These are phyloP conservation scores for Hebeloma cylindrosporum DNA, from an alignment of 768 basidiomycete species.

Conservation along the genomic window DNA sequence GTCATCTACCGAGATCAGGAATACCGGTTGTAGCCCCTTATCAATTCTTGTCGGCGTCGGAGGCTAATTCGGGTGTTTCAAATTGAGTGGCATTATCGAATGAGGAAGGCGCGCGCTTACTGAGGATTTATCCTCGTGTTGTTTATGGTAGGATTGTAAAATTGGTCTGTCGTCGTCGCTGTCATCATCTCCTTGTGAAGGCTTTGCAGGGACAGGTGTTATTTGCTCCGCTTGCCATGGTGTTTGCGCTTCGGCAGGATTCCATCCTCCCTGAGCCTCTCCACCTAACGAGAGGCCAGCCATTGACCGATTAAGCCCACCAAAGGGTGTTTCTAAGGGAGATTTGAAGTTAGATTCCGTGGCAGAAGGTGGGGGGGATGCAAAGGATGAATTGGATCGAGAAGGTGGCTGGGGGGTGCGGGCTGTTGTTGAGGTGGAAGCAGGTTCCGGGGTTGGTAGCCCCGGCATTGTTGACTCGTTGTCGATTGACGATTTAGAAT, in stretches of 20 bases:
- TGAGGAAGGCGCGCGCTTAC: slow-evolving; percentile 24
- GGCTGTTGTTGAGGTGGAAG: slow-evolving; percentile 6
- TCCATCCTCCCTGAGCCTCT: slow-evolving; percentile 49
- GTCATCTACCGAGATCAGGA: slow-evolving; percentile 90
- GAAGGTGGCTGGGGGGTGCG: slow-evolving; percentile 11
- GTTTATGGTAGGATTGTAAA: slow-evolving; percentile 42
- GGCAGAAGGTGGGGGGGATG: slow-evolving; percentile 17
- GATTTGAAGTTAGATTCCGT: slow-evolving; percentile 27
- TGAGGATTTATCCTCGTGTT: slow-evolving; percentile 26
- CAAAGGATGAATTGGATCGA: slow-evolving; percentile 2
- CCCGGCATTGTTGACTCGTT: neutral
- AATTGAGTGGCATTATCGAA: neutral
- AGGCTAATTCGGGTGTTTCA: slow-evolving; percentile 4
- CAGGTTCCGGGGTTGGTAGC: slow-evolving; percentile 4
- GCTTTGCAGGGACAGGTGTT: slow-evolving; percentile 13
- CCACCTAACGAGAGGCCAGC: slow-evolving; percentile 39
- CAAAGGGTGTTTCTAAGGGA: slow-evolving; percentile 33
- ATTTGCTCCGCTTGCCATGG: slow-evolving; percentile 37
- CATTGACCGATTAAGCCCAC: slow-evolving; percentile 34
- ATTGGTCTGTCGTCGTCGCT: slow-evolving; percentile 72
- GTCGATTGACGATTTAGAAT: slow-evolving; percentile 7
- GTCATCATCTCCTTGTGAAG: slow-evolving; percentile 46
- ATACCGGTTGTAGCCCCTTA: slow-evolving; percentile 64
- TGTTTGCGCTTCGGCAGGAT: slow-evolving; percentile 42
- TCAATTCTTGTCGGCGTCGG: slow-evolving; percentile 31